These are phyloP conservation scores for Sphagnum tenellum DNA, from an alignment of 225 moss, liverwort and hornwort genomes.

Conservation along the genomic window DNA sequence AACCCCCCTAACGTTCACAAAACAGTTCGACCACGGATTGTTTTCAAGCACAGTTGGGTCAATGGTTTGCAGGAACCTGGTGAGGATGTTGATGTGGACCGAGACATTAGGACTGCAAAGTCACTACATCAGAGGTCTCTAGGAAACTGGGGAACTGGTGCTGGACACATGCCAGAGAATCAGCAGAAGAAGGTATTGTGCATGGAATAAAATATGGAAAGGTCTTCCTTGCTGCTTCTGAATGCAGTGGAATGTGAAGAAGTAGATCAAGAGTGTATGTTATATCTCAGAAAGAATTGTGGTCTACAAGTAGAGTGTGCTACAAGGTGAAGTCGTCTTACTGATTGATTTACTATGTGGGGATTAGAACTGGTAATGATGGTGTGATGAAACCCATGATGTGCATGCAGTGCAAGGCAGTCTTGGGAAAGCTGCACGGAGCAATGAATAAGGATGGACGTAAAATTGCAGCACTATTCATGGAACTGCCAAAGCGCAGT, in stretches of 20 bases:
- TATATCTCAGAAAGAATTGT: no score
- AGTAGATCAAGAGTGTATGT: no score
- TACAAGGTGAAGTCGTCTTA: no score
- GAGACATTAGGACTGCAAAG: slow-evolving; percentile 31
- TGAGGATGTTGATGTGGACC: slow-evolving; percentile 36
- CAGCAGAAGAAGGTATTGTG: slow-evolving; percentile 43
- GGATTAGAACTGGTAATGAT: no score
- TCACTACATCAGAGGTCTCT: slow-evolving; percentile 38
- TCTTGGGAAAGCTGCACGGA: slow-evolving; percentile 78
- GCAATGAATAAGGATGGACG: slow-evolving; percentile 89
- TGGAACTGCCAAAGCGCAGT: slow-evolving; percentile 89
- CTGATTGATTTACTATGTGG: no score
- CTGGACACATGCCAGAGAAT: slow-evolving; percentile 78
- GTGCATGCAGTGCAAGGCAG: slow-evolving; percentile 82
- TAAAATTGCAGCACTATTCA: slow-evolving; percentile 60
- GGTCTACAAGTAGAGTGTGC: no score
- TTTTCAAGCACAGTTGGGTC: slow-evolving; percentile 79
- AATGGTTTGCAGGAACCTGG: slow-evolving; percentile 76
- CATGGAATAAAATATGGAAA: no score
- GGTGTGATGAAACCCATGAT: no score
- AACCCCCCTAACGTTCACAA: slow-evolving; percentile 41
- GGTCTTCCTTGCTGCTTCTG: no score
- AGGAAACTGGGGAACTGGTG: slow-evolving; percentile 61
- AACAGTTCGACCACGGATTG: slow-evolving; percentile 62
- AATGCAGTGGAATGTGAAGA: no score